These are phyloP conservation scores for Mycena galericulata DNA, from an alignment of 768 basidiomycete species.

Conservation along the genomic window DNA sequence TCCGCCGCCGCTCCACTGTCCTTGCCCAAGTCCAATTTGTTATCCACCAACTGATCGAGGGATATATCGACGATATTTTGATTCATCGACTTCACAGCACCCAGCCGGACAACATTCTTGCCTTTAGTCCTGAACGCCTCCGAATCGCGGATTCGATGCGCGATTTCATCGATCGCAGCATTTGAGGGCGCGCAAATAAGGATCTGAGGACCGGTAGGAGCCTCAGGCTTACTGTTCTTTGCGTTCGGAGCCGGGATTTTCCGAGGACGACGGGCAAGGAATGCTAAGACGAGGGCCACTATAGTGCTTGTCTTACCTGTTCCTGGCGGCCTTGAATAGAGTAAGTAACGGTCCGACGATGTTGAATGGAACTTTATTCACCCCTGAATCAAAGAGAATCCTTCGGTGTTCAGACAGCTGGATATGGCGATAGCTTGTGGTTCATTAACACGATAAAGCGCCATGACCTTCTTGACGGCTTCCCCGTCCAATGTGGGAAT, in stretches of 20 bases:
- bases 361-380: slow-evolving; percentile 48
- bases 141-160: slow-evolving; percentile 84
- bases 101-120: slow-evolving; percentile 92
- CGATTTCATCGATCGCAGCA: slow-evolving; percentile 97
- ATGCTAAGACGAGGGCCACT: slow-evolving; percentile 90
- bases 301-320: slow-evolving; percentile 99
- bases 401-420: slow-evolving; percentile 74
- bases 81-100: slow-evolving; percentile 80
- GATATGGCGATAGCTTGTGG: slow-evolving; percentile 94
- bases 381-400: slow-evolving; percentile 97
- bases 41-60: slow-evolving; percentile 87
- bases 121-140: slow-evolving; percentile 63
- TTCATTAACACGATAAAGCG: slow-evolving; percentile 82
- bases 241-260: slow-evolving; percentile 47
- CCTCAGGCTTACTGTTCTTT: slow-evolving; percentile 53
- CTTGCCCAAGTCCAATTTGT: slow-evolving; percentile 68
- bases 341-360: neutral
- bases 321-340: slow-evolving; percentile 82
- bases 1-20: slow-evolving; percentile 63
- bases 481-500: slow-evolving; percentile 55
- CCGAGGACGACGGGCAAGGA: slow-evolving; percentile 74
- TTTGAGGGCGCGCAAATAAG: slow-evolving; percentile 98
- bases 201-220: slow-evolving; percentile 70
- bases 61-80: slow-evolving; percentile 86
- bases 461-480: slow-evolving; percentile 77